These are phyloP conservation scores for Eucommia ulmoides DNA, from an alignment of 257 asterid species.

Conservation along the genomic window DNA sequence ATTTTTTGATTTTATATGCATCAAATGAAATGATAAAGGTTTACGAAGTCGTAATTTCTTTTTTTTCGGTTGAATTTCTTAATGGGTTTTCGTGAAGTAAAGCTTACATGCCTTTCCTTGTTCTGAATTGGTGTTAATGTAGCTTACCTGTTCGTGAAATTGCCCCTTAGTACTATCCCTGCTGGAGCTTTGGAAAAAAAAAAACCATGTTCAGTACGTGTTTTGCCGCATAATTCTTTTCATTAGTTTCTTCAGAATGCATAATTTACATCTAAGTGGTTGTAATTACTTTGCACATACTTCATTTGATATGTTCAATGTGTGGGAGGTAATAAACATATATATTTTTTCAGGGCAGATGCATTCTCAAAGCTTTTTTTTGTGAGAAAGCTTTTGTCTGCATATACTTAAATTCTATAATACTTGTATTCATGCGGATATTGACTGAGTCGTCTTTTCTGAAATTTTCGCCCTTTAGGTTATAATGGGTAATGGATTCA, in stretches of 20 bases:
- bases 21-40: too few species aligned
- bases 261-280: neutral
- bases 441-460: constrained; percentile 2
- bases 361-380: neutral
- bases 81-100: constrained; percentile 10
- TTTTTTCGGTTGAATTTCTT: neutral
- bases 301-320: neutral
- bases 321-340: neutral
- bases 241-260: neutral
- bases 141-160: constrained; percentile 5
- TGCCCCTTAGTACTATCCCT: neutral
- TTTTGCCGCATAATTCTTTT: neutral
- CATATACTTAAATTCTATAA: neutral
- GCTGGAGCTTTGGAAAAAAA: neutral
- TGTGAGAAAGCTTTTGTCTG: neutral
- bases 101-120: neutral
- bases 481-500: constrained; percentile 18
- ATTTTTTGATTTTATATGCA: too few species aligned
- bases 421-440: neutral
- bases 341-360: neutral
- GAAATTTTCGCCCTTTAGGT: constrained; percentile 6
- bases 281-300: neutral
- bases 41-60: too few species aligned
- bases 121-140: neutral
- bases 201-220: neutral